phyloP scores from a whole-genome alignment of 192 early-diverging fungal species.

The Spizellomyces punctatus region DNA sequence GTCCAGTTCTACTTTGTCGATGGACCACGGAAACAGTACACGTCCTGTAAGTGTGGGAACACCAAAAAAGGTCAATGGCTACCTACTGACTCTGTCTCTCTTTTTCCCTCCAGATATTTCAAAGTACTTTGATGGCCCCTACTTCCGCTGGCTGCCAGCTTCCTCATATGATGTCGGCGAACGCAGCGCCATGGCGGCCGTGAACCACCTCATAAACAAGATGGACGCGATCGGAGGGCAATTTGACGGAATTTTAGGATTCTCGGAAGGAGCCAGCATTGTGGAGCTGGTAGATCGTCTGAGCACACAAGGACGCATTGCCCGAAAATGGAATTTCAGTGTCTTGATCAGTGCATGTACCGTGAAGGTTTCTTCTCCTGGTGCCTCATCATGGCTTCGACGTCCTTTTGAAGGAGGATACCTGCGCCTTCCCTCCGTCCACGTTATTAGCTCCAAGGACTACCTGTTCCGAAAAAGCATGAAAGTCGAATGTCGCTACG shows the following conservation, averaged over 20 bases:
- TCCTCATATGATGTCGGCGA: neutral
- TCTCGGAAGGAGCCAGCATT: slow-evolving; percentile 15
- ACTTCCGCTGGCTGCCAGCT: slow-evolving; percentile 6
- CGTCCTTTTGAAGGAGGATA: no score
- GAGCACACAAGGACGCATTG: neutral
- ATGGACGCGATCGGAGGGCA: no score
- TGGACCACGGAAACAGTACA: neutral
- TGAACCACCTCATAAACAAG: neutral
- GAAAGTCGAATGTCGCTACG: slow-evolving; percentile 4
- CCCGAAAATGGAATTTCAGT: slow-evolving; percentile 17
- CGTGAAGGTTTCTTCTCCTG: no score
- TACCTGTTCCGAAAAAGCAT: slow-evolving; percentile 1
- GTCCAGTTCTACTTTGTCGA: slow-evolving; percentile 4
- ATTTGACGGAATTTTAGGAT: slow-evolving; percentile 22
- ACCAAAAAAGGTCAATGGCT: neutral
- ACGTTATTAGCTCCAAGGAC: no score
- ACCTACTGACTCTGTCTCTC: neutral
- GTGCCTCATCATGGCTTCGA: no score
- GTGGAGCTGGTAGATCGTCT: slow-evolving; percentile 5
- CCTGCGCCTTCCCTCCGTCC: no score
- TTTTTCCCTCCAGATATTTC: neutral
- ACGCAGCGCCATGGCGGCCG: neutral
- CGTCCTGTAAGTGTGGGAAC: neutral
- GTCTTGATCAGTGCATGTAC: no score
- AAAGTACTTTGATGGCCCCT: slow-evolving; percentile 4